Conservation (phyloP, 2,329 filamentous ascomycete species). For the Cladosporium colombiae region DNA sequence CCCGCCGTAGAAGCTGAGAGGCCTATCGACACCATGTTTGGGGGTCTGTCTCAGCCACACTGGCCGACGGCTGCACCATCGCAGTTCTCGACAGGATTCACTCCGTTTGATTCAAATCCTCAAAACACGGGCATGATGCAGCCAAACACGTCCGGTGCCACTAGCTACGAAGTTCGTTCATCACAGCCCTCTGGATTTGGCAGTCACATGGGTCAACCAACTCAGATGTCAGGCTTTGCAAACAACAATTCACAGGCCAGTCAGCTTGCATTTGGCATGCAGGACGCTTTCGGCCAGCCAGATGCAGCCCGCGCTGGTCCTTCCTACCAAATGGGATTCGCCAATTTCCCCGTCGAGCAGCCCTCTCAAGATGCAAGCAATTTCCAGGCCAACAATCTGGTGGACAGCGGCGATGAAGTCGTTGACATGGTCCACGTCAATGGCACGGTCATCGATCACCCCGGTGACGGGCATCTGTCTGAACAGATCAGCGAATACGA, state of each 20-base stretch:
- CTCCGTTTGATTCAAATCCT: neutral
- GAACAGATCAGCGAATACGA: constrained; percentile 23
- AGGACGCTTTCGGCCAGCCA: neutral
- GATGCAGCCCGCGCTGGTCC: too few relatives aligned
- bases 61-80: constrained; percentile 11
- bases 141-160: neutral
- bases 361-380: neutral
- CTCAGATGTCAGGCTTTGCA: neutral
- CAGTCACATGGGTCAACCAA: neutral
- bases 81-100: neutral
- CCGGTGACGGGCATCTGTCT: constrained; percentile 19
- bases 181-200: neutral
- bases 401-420: neutral
- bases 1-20: neutral
- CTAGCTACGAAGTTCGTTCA: neutral
- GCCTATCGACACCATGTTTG: neutral
- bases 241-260: neutral
- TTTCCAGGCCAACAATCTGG: neutral
- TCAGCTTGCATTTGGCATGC: neutral
- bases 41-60: neutral
- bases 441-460: constrained; percentile 22
- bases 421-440: neutral
- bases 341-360: neutral
- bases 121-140: neutral
- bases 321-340: constrained; percentile 10